A percentile compares a stretch with the other conserved stretches of the same genome.
These are phyloP conservation scores for Thielaviopsis cerberus DNA, from an alignment of 2,329 filamentous ascomycete species.

Conservation along the genomic window DNA sequence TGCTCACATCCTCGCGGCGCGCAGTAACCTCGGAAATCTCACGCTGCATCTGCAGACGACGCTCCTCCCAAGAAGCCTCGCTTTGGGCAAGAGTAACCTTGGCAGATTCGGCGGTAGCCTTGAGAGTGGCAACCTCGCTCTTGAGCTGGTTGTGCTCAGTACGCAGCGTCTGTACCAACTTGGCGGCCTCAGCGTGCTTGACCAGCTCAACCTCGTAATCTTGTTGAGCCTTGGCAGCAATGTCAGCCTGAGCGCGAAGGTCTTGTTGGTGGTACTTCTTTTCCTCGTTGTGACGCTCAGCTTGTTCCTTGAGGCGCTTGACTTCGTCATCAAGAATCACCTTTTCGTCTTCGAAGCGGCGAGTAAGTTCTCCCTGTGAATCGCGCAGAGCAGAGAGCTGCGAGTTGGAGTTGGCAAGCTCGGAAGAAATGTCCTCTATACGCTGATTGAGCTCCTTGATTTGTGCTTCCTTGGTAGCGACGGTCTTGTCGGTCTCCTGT, in stretches of 20 bases:
- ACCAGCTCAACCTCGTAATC: constrained; percentile 89
- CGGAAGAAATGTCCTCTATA: constrained; percentile 63
- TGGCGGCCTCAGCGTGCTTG: constrained; percentile 90
- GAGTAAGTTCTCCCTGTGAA: constrained; percentile 55
- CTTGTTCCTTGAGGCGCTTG: constrained; percentile 62
- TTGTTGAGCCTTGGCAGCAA: constrained; percentile 80
- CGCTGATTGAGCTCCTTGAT: constrained; percentile 70
- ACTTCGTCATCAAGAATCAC: constrained; percentile 61
- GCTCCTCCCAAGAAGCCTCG: constrained; percentile 74
- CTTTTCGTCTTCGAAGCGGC: constrained; percentile 66
- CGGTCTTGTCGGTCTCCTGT: constrained; percentile 61
- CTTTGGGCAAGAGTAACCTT: constrained; percentile 61
- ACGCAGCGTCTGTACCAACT: constrained; percentile 60
- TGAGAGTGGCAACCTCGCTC: constrained; percentile 55
- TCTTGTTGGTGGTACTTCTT: constrained; percentile 78
- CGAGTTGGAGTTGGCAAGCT: constrained; percentile 63
- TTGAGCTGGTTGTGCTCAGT: constrained; percentile 67
- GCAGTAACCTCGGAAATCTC: constrained; percentile 65
- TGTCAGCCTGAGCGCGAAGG: constrained; percentile 79
- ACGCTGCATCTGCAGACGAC: constrained; percentile 60
- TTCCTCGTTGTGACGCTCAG: constrained; percentile 59
- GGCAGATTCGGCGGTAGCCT: constrained; percentile 69
- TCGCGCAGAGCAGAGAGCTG: constrained; percentile 68
- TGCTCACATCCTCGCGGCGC: constrained; percentile 64
- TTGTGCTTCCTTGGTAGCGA: constrained; percentile 60